Conservation (phyloP, 495 filamentous ascomycete genomes). For the Chaetomium cochliodes region DNA sequence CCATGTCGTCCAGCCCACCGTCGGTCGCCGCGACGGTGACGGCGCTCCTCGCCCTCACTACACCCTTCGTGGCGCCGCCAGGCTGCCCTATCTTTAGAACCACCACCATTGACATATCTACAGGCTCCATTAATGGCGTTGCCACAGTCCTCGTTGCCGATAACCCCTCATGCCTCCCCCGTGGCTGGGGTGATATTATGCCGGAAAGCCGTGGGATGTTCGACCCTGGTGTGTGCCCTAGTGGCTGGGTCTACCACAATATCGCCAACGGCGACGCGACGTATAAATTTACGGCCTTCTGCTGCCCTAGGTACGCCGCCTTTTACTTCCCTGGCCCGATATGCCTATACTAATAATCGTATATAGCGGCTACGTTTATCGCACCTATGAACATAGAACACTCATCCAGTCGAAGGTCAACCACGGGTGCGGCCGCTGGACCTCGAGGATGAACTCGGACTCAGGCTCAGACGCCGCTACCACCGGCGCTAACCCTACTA, state of each 20-base stretch:
- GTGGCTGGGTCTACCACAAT: not conserved
- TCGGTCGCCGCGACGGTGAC: not conserved
- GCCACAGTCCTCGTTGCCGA: no score
- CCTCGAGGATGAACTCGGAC: not conserved
- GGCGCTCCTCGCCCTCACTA: not conserved
- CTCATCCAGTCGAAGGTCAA: not conserved
- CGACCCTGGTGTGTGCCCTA: not conserved
- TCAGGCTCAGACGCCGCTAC: not conserved
- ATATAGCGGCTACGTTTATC: no score
- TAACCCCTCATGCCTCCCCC: no score
- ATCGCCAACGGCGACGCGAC: not conserved
- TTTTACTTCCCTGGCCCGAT: no score
- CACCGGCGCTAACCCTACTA: no score
- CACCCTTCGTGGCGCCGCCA: not conserved
- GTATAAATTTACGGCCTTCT: not conserved
- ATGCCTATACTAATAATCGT: no score
- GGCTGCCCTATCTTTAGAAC: not conserved
- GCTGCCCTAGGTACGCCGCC: not conserved
- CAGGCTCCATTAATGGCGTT: no score
- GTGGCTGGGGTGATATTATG: no score
- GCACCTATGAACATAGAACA: not conserved
- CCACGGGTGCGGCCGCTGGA: slow-evolving; percentile 1
- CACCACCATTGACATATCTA: not conserved
- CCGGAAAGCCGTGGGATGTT: not conserved
- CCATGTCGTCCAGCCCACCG: slow-evolving; percentile 1